Evolutionary conservation across 768 basidiomycete species (phyloP).

Genomic region (Tylopilus rubrobrunneus): DNA sequence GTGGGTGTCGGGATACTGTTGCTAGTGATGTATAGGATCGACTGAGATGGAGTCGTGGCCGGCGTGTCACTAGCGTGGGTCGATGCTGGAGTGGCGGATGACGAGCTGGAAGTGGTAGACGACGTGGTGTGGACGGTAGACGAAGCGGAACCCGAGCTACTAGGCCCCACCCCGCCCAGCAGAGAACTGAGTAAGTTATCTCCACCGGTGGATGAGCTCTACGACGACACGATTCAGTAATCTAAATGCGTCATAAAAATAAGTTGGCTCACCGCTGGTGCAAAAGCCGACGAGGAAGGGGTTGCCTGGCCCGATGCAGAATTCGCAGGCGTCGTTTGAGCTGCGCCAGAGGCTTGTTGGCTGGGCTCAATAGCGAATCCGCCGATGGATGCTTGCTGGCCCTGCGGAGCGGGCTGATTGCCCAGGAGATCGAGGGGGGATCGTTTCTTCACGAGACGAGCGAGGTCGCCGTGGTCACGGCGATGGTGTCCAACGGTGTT

Average conservation of each 20-base stretch:
- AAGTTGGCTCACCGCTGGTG: conserved; percentile 15
- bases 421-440: conserved; percentile 23
- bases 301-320: conserved; percentile 7
- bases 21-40: conserved; percentile 37
- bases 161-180: conserved; percentile 10
- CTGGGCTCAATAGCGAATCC: too few species aligned
- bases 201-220: conserved; percentile 12
- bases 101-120: conserved; percentile 13
- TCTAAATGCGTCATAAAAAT: neutral
- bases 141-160: conserved; percentile 16
- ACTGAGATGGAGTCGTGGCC: conserved; percentile 44
- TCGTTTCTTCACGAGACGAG: conserved; percentile 71
- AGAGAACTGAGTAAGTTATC: conserved; percentile 8
- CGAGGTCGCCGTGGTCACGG: conserved; percentile 54
- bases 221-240: conserved; percentile 1
- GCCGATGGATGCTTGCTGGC: neutral
- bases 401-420: neutral
- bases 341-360: too few species aligned
- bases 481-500: conserved; percentile 40
- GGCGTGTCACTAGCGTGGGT: conserved; percentile 27
- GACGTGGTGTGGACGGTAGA: conserved; percentile 16
- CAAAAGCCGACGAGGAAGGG: conserved; percentile 7
- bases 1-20: conserved; percentile 20
- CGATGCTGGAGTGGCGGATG: conserved; percentile 14
- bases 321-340: conserved; percentile 9